Evolutionary conservation across 768 basidiomycete genomes (phyloP).

Genomic region (Pisolithus tinctorius): DNA sequence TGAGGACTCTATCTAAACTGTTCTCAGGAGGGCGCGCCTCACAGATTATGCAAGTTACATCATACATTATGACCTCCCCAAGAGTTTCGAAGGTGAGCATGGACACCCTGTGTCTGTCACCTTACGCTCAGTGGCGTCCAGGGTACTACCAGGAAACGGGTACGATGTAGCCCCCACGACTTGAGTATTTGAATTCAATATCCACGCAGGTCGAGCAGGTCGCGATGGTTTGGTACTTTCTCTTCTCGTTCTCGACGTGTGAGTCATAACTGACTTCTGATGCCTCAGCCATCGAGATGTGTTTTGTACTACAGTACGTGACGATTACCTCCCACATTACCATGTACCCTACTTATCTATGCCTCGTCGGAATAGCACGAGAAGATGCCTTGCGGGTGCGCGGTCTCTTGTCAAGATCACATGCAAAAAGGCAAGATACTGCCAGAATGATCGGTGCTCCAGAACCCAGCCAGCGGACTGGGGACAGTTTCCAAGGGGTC

Average conservation of each 20-base stretch:
- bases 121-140: conserved; percentile 16
- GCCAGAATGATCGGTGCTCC: conserved; percentile 44
- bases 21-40: conserved; percentile 8
- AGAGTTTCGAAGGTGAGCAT: conserved; percentile 68
- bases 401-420: conserved; percentile 41
- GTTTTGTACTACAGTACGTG: conserved; percentile 73
- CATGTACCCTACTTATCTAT: neutral
- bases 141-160: conserved; percentile 89
- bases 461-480: conserved; percentile 60
- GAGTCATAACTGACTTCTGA: neutral
- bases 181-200: conserved; percentile 1
- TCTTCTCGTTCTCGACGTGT: neutral
- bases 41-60: conserved; percentile 43
- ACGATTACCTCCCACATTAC: neutral
- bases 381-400: conserved; percentile 60
- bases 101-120: neutral
- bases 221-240: conserved; percentile 63
- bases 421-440: conserved; percentile 37
- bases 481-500: conserved; percentile 59
- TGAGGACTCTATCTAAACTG: conserved; percentile 16
- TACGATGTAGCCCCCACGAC: conserved; percentile 19
- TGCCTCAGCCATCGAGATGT: conserved; percentile 64
- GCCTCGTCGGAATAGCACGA: conserved; percentile 42
- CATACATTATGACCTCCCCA: conserved; percentile 77
- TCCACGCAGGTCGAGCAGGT: conserved; percentile 60